phyloP scores from a whole-genome alignment of 2,329 filamentous ascomycete species.

The Fusarium sp. region DNA sequence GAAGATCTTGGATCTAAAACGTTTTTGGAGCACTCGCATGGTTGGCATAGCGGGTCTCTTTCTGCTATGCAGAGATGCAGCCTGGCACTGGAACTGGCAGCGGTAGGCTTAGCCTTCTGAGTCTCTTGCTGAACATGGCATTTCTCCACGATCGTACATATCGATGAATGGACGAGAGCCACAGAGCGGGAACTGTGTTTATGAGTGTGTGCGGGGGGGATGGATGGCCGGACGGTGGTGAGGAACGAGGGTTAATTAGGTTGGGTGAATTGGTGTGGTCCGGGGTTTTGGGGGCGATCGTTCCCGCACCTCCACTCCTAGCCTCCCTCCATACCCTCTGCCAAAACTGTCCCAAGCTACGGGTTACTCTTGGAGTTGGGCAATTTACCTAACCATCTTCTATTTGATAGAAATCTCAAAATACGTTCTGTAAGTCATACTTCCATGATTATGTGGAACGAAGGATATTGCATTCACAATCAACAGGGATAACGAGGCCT shows the following conservation, averaged over 20 bases:
- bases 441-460: neutral
- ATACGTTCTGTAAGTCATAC: neutral
- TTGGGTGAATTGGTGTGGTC: slow-evolving; percentile 42
- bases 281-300: slow-evolving; percentile 49
- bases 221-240: slow-evolving; percentile 22
- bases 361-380: neutral
- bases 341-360: neutral
- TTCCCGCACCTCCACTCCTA: slow-evolving; percentile 48
- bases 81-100: neutral
- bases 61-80: slow-evolving; percentile 24
- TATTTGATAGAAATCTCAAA: neutral
- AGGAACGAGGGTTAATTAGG: slow-evolving; percentile 21
- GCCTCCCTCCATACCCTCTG: slow-evolving; percentile 16
- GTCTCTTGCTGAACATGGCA: slow-evolving; percentile 13
- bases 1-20: slow-evolving; percentile 34
- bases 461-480: slow-evolving; percentile 13
- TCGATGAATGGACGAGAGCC: slow-evolving; percentile 24
- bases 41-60: slow-evolving; percentile 21
- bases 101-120: neutral
- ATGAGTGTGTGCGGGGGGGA: slow-evolving; percentile 13
- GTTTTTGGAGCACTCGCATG: slow-evolving; percentile 29
- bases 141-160: slow-evolving; percentile 33
- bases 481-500: slow-evolving; percentile 5
- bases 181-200: slow-evolving; percentile 41
- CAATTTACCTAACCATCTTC: neutral